These are phyloP conservation scores for Mycena capillaripes DNA, from an alignment of 768 basidiomycete genomes.

Conservation along the genomic window DNA sequence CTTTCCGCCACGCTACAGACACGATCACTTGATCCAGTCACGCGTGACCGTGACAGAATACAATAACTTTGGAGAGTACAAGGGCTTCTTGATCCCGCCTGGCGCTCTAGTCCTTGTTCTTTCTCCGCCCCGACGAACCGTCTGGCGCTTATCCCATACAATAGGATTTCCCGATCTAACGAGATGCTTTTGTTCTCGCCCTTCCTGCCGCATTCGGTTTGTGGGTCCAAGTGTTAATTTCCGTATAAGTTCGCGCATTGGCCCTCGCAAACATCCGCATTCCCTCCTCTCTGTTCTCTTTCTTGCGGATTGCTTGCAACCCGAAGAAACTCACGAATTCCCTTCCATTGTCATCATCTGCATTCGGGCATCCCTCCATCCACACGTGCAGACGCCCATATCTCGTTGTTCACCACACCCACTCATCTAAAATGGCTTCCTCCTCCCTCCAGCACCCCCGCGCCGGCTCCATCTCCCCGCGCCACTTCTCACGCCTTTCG, in stretches of 20 bases:
- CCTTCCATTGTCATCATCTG: constrained; percentile 16
- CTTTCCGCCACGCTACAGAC: constrained; percentile 6
- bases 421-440: constrained; percentile 7
- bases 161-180: constrained; percentile 36
- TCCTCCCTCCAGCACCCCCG: constrained; percentile 21
- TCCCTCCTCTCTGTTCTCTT: constrained; percentile 16
- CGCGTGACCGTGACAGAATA: constrained; percentile 22
- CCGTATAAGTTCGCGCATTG: constrained; percentile 30
- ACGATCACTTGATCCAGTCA: constrained; percentile 24
- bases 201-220: constrained; percentile 25
- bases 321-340: constrained; percentile 16
- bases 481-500: constrained; percentile 53
- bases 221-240: constrained; percentile 39
- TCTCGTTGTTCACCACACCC: not conserved
- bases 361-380: constrained; percentile 22
- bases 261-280: not conserved
- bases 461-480: constrained; percentile 40
- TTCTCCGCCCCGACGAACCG: constrained; percentile 3
- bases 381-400: constrained; percentile 20
- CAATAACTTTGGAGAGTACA: constrained; percentile 23
- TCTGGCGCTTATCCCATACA: constrained; percentile 23
- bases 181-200: constrained; percentile 33
- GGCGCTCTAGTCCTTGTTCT: constrained; percentile 8
- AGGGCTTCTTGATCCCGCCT: constrained; percentile 11
- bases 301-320: constrained; percentile 1